Evolutionary conservation across 768 basidiomycete genomes (phyloP), one percentile per base, ranked within the genome.

Genomic region (Lepiota venenata): DNA sequence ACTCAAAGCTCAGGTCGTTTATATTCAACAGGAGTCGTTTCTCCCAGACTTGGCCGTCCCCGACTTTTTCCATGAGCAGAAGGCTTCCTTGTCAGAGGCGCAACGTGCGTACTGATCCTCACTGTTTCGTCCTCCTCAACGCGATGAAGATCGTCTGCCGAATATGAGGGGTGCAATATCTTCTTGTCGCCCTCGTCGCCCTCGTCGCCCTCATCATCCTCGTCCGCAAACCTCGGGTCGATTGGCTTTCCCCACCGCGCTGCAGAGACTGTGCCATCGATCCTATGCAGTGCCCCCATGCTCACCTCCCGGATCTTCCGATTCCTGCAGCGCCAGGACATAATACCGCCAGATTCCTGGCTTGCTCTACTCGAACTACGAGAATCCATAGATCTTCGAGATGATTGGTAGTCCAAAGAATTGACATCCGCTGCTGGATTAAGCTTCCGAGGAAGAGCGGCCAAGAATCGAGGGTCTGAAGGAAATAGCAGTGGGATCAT

Each of bases 401-500:
- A 52, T 16, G 51, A 38, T 35, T 56, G 32, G 50, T 48, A 6
- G 47, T 51, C 32, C 29, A n/a, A 8, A n/a, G 25, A 25, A 35
- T 50, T 43, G 38, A 57, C 38, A 5, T 55, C 59, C 11, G 40
- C 69, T 38, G 67, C 57, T 9, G 69, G 57, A n/a, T 66, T 58
- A 16, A 70, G 64, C 60, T 77, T 82, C 46, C 68, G 77, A 0
- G 90, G 85, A 2, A 80, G 70, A 5, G 88, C 89, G 16, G 88
- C 85, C 7, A 95, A 74, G 67, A 91, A 76, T 37, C 83, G 83
- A 29, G 88, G 85, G 66, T 93, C 85, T 16, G 85, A 83, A 6
- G 95, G 95, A 46, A 97, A 84, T 18, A 83, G 75, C 45, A 96
- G 75, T 1, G 92, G 93, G 20, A 98, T 80, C 93, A 98, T 98